Evolutionary conservation across 495 filamentous ascomycete genomes (phyloP).

Genomic region (Xylaria flabelliformis): DNA sequence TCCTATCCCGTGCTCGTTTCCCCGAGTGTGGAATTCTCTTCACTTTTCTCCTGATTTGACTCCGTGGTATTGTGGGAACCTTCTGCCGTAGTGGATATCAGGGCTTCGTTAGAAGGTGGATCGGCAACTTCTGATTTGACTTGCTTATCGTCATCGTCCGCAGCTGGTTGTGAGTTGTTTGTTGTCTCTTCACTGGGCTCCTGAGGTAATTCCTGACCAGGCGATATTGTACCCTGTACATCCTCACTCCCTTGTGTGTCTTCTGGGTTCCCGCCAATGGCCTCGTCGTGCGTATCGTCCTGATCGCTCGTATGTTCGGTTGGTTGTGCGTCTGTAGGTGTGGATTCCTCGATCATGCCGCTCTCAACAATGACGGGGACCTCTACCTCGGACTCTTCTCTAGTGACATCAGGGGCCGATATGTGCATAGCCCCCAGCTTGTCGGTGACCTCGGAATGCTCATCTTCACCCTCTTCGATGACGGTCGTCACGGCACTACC

Average conservation of each 20-base stretch:
- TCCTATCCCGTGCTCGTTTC: constrained; percentile 35
- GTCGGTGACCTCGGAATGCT: constrained; percentile 48
- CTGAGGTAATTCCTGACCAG: constrained; percentile 36
- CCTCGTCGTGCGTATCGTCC: constrained; percentile 34
- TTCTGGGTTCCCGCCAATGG: constrained; percentile 32
- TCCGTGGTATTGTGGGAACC: neutral
- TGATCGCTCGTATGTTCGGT: constrained; percentile 26
- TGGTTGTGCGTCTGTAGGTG: constrained; percentile 11
- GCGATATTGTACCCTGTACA: constrained; percentile 24
- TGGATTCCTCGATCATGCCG: constrained; percentile 33
- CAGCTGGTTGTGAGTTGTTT: constrained; percentile 30
- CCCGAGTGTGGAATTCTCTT: constrained; percentile 28
- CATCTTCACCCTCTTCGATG: constrained; percentile 73
- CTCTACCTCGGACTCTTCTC: constrained; percentile 50
- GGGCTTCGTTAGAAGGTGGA: constrained; percentile 14
- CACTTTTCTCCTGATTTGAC: constrained; percentile 32
- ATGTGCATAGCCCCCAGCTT: constrained; percentile 50
- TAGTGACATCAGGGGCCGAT: constrained; percentile 43
- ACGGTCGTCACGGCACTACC: constrained; percentile 77
- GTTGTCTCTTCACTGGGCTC: constrained; percentile 32
- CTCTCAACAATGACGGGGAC: constrained; percentile 56
- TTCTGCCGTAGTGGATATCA: constrained; percentile 17
- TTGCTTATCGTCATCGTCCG: constrained; percentile 25
- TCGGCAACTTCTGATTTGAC: neutral
- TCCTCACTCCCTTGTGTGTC: constrained; percentile 34